These are phyloP conservation scores for Salix udensis DNA, from an alignment of 345 rosid species.

Conservation along the genomic window DNA sequence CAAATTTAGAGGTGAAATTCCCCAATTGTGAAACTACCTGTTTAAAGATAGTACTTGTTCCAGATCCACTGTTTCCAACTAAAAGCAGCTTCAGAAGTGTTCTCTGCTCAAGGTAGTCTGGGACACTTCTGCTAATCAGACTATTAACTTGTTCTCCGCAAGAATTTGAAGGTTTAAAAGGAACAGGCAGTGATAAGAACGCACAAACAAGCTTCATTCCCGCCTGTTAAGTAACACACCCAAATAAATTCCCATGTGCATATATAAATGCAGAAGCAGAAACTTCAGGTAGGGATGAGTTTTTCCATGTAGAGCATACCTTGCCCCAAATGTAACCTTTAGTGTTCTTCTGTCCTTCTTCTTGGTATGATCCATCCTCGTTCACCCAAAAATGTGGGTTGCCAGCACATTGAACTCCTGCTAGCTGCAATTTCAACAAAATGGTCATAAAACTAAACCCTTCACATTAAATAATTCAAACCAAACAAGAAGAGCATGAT, in stretches of 20 bases:
- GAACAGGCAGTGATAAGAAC: constrained; percentile 87
- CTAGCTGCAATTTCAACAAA: constrained; percentile 61
- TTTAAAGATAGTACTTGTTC: constrained; percentile 94
- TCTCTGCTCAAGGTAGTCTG: constrained; percentile 74
- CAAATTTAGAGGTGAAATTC: background rate
- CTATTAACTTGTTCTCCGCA: constrained; percentile 53
- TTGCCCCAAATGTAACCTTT: constrained; percentile 99
- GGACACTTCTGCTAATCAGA: constrained; percentile 54
- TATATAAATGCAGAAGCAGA: background rate
- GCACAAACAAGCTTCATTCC: constrained; percentile 92
- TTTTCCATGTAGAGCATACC: constrained; percentile 37
- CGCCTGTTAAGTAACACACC: constrained; percentile 47
- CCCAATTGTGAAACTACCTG: constrained; percentile 50
- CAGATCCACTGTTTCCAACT: constrained; percentile 86
- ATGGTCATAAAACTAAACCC: background rate
- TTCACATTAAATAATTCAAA: constrained; percentile 12
- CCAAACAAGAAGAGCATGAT: background rate
- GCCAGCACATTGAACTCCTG: constrained; percentile 99
- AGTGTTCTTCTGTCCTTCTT: constrained; percentile 97
- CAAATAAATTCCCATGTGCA: constrained; percentile 17
- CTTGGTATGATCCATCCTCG: constrained; percentile 98
- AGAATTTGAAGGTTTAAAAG: constrained; percentile 65
- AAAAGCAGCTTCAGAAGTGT: constrained; percentile 72
- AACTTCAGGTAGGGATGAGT: background rate
- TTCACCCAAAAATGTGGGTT: constrained; percentile 99